Evolutionary conservation across 495 filamentous ascomycete genomes (phyloP).

Genomic region (Aspergillus sparsus): DNA sequence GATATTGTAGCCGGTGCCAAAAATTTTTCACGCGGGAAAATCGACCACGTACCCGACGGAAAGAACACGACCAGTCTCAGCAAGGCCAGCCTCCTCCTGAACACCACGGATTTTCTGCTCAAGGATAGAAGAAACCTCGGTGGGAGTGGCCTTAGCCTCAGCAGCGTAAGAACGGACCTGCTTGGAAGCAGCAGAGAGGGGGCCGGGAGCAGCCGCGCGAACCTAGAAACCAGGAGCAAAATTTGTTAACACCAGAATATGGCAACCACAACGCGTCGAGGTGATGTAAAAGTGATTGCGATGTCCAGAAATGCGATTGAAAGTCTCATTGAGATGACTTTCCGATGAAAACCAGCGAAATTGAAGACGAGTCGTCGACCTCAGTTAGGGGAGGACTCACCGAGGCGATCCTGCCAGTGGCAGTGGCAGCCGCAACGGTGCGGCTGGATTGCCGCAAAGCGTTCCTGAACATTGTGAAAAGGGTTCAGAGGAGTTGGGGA

Average conservation of each 20-base stretch:
- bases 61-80: slow-evolving; percentile 97
- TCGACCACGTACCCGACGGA: slow-evolving; percentile 87
- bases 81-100: slow-evolving; percentile 91
- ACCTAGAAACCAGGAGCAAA: slow-evolving; percentile 58
- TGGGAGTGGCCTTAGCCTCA: slow-evolving; percentile 92
- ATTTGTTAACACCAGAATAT: slow-evolving; percentile 44
- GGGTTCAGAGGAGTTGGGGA: slow-evolving; percentile 54
- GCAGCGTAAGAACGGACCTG: slow-evolving; percentile 87
- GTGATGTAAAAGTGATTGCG: slow-evolving; percentile 29
- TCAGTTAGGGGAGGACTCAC: slow-evolving; percentile 66
- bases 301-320: slow-evolving; percentile 32
- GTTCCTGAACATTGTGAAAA: slow-evolving; percentile 89
- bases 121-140: slow-evolving; percentile 98
- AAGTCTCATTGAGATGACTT: slow-evolving; percentile 43
- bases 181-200: slow-evolving; percentile 68
- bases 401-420: slow-evolving; percentile 81
- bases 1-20: slow-evolving; percentile 33
- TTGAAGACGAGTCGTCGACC: slow-evolving; percentile 27
- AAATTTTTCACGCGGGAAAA: slow-evolving; percentile 35
- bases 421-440: slow-evolving; percentile 89
- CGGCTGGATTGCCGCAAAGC: slow-evolving; percentile 93
- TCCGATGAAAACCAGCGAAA: slow-evolving; percentile 37
- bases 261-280: slow-evolving; percentile 34
- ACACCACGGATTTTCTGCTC: slow-evolving; percentile 98
- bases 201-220: slow-evolving; percentile 81